Evolutionary conservation across 2,329 filamentous ascomycete genomes (phyloP), one percentile per base, ranked within the genome.

Genomic region (Verticillium zaregamsianum): DNA sequence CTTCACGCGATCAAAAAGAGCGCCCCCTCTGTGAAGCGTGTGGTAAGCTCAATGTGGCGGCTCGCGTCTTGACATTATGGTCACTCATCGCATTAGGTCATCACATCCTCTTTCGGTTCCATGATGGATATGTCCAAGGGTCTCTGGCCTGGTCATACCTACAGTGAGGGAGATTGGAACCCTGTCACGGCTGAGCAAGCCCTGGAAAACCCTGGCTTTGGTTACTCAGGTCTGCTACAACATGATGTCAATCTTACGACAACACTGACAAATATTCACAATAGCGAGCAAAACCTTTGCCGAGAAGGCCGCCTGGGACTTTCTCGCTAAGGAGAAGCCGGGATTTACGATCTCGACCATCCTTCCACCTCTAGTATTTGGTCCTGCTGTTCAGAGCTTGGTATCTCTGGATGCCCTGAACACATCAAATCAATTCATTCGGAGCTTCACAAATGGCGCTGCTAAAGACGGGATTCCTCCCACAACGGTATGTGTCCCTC

Each of bases 11-110:
- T 93, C 65, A 86, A 33, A 9, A 33, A 33, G 9, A 33, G 9
- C 9, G 32, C 32, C 5, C 32, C 32, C 5, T 88, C 65, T 4
- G 90, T 96, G 59, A 91, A 89, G 76, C 84, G 88, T 64, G 89
- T 96, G 9, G 87, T 9, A 33, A 33, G 32, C 9, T 9, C 32
- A 33, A 5, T 9, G 32, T 9, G 32, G 5, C 32, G 9, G 32
- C 5, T 33, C 32, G 5, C 9, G 15, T 49, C 68, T 20, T 66
- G 39, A 5, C 5, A 20, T 45, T 6, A 20, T 5, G 15, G 39
- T 5, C 39, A 5, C 4, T 5, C 39, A 5, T 15, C 14, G 14
- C 39, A 5, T 20, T 5, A 45, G 39, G 45, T 52, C 45, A 52
- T 52, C 45, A 52, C 45, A 9, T 52, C n/a, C 7, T 52, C 45